phyloP scores from a whole-genome alignment of 2,329 filamentous ascomycete species.

The Ploettnerulaceae sp. region DNA sequence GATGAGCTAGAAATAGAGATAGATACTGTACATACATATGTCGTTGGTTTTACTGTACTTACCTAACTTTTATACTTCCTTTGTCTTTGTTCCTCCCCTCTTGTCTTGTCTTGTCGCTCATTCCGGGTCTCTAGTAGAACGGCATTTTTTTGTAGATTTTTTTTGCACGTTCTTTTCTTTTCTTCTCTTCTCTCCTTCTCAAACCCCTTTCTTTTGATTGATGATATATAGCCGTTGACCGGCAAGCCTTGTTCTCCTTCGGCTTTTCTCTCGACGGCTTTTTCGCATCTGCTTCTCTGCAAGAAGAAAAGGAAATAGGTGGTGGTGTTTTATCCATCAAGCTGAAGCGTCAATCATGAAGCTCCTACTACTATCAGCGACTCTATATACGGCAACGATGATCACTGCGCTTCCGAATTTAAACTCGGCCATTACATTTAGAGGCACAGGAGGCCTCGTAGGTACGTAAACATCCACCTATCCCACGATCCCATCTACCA shows the following conservation, averaged over 20 bases:
- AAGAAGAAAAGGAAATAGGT: too few relatives aligned
- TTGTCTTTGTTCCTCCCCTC: too few relatives aligned
- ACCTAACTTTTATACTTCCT: too few relatives aligned
- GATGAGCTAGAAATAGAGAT: too few relatives aligned
- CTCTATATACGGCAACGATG: neutral
- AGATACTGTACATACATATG: too few relatives aligned
- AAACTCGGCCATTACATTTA: neutral
- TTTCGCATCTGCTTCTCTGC: too few relatives aligned
- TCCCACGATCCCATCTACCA: too few relatives aligned
- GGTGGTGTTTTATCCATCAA: neutral
- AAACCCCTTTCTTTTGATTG: neutral
- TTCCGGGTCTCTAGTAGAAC: too few relatives aligned
- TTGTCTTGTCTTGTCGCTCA: too few relatives aligned
- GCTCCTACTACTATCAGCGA: neutral
- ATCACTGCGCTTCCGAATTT: neutral
- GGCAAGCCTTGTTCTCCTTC: neutral
- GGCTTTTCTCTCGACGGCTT: too few relatives aligned
- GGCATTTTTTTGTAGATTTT: neutral
- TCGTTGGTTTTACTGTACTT: too few relatives aligned
- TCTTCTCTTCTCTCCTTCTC: neutral
- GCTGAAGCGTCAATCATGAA: constrained; percentile 3
- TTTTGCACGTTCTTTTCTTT: neutral
- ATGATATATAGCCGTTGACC: neutral
- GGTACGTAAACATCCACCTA: neutral
- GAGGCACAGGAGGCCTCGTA: neutral